A percentile compares a stretch with the other conserved stretches of the same genome.
phyloP scores from a whole-genome alignment of 495 filamentous ascomycete genomes.

The Rostrohypoxylon terebratum region DNA sequence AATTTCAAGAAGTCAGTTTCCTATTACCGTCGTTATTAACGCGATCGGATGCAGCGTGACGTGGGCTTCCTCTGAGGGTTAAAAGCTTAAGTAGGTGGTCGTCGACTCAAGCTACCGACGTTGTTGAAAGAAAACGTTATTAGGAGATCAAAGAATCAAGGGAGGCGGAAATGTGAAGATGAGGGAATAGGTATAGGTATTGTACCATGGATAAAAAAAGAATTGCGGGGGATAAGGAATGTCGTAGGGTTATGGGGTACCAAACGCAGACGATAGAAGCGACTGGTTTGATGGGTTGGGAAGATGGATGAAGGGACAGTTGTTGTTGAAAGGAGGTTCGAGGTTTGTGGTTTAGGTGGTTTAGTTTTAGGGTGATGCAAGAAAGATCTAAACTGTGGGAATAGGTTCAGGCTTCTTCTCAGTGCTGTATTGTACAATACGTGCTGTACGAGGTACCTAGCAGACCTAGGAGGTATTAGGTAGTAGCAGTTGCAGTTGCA shows the following conservation, averaged over 20 bases:
- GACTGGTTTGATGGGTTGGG: not conserved
- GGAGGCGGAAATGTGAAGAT: not conserved
- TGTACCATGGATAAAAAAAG: conserved; percentile 3
- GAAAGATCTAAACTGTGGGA: conserved; percentile 38
- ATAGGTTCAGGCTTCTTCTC: not conserved
- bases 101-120: conserved; percentile 2
- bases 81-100: not conserved
- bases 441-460: too few relatives aligned
- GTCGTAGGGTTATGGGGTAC: not conserved
- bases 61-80: conserved; percentile 5
- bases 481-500: not conserved
- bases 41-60: conserved; percentile 16
- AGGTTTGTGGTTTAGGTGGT: conserved; percentile 28
- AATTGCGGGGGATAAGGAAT: conserved; percentile 1
- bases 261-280: conserved; percentile 13
- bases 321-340: conserved; percentile 25
- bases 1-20: not conserved
- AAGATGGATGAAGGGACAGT: conserved; percentile 7
- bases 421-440: too few relatives aligned
- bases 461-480: too few relatives aligned
- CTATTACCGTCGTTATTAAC: conserved; percentile 1
- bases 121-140: not conserved
- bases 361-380: conserved; percentile 39
- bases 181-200: conserved; percentile 4
- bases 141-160: conserved; percentile 13